Base-by-base conservation (phyloP, 140 eudicot genomes). In the Cichorium intybus region DNA sequence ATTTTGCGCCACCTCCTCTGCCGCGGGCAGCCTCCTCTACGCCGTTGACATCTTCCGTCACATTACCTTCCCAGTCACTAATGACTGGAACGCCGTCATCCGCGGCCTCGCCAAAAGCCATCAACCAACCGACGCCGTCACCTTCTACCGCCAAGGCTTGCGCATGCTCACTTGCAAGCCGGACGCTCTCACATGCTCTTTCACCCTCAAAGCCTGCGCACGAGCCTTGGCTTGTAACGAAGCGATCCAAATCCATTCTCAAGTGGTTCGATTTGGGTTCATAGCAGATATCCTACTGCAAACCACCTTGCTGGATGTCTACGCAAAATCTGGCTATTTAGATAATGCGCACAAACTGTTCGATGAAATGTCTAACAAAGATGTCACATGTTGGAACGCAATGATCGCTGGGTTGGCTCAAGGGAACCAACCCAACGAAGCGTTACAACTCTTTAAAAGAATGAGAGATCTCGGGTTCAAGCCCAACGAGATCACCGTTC, bases 161-260 rank as follows among this genome's bases (percentile, higher is more conserved):
- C 85, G 89, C 18, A 41, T 74, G 16, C 66, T 73, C 15, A 23
- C 56, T 11, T 81, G 87, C 82, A 82, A 67, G 23, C 87, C 96
- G 35, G 97, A 91, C 71, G 96, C 97, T 11, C 87, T 91, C 79
- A 85, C 97, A 28, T 87, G 87, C 85, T 87, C 97, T 5, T 91
- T 91, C 56, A 75, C 85, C 47, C 87, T 91, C 51, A 91, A 91
- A 64, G 97, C 97, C 7, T 87, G 96, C 69, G 87, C 96, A 2
- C 88, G 95, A 2, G 87, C 86, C 0, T 37, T 92, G 59, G 96
- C 87, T 8, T 35, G 46, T 5, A 7, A 47, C 2, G 86, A 88
- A 58, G 77, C 82, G 0, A 0, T 16, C 10, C 91, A 85, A 47
- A 59, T 92, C n/a, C 96, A 92, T 39, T 69, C 95, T 1, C 85